phyloP scores from a whole-genome alignment of 1,284 basidiomycete species.

The Moesziomyces antarcticus region DNA sequence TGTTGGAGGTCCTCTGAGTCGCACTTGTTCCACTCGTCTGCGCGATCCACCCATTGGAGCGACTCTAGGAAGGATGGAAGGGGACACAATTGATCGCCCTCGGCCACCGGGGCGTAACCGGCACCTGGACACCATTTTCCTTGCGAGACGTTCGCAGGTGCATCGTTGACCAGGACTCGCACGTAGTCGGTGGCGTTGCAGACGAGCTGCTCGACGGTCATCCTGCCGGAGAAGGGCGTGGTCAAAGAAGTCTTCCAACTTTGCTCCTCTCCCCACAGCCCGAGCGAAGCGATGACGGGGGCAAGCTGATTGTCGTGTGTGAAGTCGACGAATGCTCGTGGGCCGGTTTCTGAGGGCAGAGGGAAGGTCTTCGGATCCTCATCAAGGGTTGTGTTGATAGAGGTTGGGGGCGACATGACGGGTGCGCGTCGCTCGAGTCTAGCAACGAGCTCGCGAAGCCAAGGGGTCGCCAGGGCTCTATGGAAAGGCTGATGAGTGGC shows the following conservation, averaged over 20 bases:
- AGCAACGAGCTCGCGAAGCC: conserved; percentile 37
- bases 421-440: conserved; percentile 22
- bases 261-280: conserved; percentile 16
- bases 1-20: conserved; percentile 9
- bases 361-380: conserved; percentile 18
- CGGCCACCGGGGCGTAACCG: not conserved
- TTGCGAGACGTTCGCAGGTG: conserved; percentile 5
- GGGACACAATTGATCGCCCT: conserved; percentile 21
- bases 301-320: conserved; percentile 53
- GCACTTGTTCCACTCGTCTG: conserved; percentile 43
- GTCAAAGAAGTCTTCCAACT: conserved; percentile 28
- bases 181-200: conserved; percentile 22
- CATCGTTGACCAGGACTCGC: conserved; percentile 33
- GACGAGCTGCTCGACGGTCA: conserved; percentile 35
- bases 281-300: conserved; percentile 35
- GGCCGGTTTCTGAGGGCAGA: conserved; percentile 11
- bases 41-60: conserved; percentile 25
- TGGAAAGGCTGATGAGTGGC: conserved; percentile 28
- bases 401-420: conserved; percentile 32
- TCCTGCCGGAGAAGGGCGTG: conserved; percentile 35
- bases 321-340: conserved; percentile 37
- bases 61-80: conserved; percentile 19
- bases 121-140: conserved; percentile 23
- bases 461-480: conserved; percentile 32
- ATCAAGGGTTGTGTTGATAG: conserved; percentile 49